Conservation (phyloP, 176 grass and related monocot genomes). For the Triticum timopheevii region DNA sequence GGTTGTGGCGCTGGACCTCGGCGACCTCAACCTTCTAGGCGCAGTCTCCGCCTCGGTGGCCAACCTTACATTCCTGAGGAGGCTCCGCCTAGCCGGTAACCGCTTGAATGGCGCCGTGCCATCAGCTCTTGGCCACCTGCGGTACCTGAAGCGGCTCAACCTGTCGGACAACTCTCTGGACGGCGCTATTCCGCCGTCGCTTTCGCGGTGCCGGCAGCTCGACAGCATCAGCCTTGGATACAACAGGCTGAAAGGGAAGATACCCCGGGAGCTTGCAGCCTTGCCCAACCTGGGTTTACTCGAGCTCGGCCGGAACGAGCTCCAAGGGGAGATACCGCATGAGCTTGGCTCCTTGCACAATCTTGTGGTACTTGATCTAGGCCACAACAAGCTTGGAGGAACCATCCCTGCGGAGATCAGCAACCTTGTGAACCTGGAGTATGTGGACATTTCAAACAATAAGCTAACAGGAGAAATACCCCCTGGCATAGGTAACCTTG, state of each 20-base stretch:
- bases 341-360: neutral
- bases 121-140: neutral
- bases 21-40: neutral
- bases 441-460: neutral
- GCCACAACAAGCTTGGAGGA: neutral
- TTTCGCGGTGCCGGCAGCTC: neutral
- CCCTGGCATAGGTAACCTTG: neutral
- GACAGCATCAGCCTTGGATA: neutral
- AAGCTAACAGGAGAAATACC: neutral
- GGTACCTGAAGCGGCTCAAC: neutral
- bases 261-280: no score
- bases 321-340: neutral
- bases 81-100: neutral
- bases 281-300: neutral
- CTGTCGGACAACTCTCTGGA: neutral
- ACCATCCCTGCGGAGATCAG: neutral
- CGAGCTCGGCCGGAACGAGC: neutral
- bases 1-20: neutral
- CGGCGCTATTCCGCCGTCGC: neutral
- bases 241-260: neutral
- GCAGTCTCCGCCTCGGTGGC: neutral
- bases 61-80: neutral
- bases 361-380: neutral
- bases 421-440: neutral
- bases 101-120: neutral